Evolutionary conservation across 352 stramenopile genomes (phyloP).

Genomic region (Discostella stelligera): DNA sequence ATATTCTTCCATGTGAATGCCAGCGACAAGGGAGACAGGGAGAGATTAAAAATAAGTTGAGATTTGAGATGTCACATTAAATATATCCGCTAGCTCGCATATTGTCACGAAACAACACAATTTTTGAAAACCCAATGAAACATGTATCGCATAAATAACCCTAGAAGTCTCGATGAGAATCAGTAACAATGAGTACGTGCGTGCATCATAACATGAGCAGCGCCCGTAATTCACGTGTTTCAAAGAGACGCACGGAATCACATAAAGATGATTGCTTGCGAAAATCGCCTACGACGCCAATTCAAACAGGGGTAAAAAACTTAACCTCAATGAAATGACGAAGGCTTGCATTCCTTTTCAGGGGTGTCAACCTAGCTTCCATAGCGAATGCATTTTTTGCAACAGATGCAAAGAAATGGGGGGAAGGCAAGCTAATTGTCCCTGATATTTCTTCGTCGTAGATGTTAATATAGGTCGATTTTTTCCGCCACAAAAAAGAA

Average conservation of each 20-base stretch:
- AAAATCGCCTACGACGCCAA: neutral
- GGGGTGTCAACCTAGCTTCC: conserved; percentile 12
- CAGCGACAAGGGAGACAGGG: neutral
- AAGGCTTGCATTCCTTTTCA: conserved; percentile 12
- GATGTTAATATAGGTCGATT: no score
- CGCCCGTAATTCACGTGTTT: neutral
- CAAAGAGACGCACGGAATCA: neutral
- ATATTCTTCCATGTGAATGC: neutral
- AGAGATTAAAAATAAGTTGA: neutral
- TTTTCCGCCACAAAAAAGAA: no score
- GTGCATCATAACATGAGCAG: neutral
- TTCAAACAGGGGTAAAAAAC: neutral
- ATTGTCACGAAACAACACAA: neutral
- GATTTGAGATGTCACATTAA: no score
- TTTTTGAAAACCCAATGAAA: neutral
- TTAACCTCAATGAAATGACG: neutral
- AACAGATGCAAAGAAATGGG: neutral
- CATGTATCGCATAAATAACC: neutral
- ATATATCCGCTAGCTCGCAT: neutral
- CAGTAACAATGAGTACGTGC: neutral
- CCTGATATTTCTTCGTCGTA: neutral
- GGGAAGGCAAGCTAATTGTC: conserved; percentile 11
- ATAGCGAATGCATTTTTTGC: neutral
- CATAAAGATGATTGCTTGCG: neutral
- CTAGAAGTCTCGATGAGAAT: neutral